Evolutionary conservation across 176 grass and related monocot genomes (phyloP).

Genomic region (bread wheat (Triticum aestivum)): DNA sequence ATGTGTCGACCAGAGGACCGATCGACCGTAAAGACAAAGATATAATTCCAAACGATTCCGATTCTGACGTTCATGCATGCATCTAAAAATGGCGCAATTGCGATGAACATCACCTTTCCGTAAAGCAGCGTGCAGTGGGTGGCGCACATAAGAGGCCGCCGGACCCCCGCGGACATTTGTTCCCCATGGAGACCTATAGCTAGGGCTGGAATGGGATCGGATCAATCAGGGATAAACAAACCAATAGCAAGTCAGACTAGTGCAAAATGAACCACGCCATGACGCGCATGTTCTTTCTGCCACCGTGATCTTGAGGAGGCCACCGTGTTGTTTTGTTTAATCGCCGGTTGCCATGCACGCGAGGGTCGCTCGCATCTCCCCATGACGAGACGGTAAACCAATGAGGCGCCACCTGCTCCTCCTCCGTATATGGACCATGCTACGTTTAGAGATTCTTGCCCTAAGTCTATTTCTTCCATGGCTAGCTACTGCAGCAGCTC

Average conservation of each 20-base stretch:
- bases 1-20: not conserved
- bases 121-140: constrained; percentile 24
- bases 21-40: not conserved
- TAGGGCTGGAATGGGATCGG: not conserved
- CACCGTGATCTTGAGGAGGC: not conserved
- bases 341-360: constrained; percentile 4
- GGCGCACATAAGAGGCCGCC: not conserved
- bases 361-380: constrained; percentile 18
- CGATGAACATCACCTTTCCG: constrained; percentile 36
- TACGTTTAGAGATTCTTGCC: not conserved
- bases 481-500: not conserved
- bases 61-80: constrained; percentile 12
- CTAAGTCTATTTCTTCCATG: not conserved
- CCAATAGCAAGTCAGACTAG: not conserved
- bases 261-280: not conserved
- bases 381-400: constrained; percentile 4
- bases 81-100: constrained; percentile 9
- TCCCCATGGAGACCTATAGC: not conserved
- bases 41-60: constrained; percentile 10
- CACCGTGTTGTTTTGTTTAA: constrained; percentile 28
- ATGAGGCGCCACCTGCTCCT: not conserved
- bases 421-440: not conserved
- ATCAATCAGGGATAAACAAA: not conserved
- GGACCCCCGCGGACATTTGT: not conserved
- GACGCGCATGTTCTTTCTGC: not conserved